These are phyloP conservation scores for Citrus inodora DNA, from an alignment of 345 rosid genomes.

Conservation along the genomic window DNA sequence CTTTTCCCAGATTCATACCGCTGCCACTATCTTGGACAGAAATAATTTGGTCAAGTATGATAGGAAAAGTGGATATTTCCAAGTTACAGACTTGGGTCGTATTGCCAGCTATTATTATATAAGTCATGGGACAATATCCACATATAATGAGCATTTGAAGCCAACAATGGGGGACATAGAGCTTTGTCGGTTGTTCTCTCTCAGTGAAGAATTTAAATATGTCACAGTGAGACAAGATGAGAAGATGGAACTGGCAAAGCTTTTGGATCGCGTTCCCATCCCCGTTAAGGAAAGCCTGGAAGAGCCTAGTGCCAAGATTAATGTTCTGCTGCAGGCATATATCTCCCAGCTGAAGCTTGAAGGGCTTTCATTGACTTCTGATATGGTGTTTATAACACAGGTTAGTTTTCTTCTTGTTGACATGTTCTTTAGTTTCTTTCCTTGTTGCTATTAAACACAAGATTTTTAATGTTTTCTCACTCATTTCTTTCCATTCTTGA, in stretches of 20 bases:
- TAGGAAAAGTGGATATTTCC: constrained; percentile 92
- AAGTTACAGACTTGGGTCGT: constrained; percentile 94
- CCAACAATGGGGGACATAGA: constrained; percentile 98
- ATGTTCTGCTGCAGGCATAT: constrained; percentile 92
- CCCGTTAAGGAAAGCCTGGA: constrained; percentile 94
- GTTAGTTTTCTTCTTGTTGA: constrained; percentile 30
- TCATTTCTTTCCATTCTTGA: constrained; percentile 12
- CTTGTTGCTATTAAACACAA: neutral
- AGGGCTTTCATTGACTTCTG: constrained; percentile 91
- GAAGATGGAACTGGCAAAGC: constrained; percentile 98
- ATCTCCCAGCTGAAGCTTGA: constrained; percentile 97
- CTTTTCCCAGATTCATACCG: constrained; percentile 77
- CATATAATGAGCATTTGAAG: constrained; percentile 92
- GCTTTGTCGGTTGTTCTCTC: constrained; percentile 79
- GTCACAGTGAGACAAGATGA: constrained; percentile 97
- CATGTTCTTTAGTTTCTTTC: constrained; percentile 1
- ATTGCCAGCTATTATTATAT: constrained; percentile 96
- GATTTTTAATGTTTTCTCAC: neutral
- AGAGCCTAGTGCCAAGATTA: constrained; percentile 95
- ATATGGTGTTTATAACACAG: constrained; percentile 96
- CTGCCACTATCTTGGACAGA: constrained; percentile 86
- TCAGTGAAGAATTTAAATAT: constrained; percentile 92
- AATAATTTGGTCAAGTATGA: constrained; percentile 90
- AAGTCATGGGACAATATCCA: constrained; percentile 88
- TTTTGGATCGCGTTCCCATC: constrained; percentile 90